A percentile compares a stretch with the other conserved stretches of the same genome.
Conservation (phyloP, 2,329 filamentous ascomycete species). For the Hortaea werneckii region DNA sequence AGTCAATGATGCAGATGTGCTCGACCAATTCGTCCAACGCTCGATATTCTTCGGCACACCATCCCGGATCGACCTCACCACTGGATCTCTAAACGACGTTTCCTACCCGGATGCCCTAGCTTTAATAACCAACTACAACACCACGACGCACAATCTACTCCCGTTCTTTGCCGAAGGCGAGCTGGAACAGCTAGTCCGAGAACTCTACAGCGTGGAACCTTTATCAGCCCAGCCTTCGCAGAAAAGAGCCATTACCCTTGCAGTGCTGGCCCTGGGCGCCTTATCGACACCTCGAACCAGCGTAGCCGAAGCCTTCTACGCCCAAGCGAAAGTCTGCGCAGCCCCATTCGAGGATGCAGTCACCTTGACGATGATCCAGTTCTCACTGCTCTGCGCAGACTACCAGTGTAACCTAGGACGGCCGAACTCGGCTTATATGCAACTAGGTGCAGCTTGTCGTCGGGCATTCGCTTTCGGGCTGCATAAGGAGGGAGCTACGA, state of each 20-base stretch:
- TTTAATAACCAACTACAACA: conserved; percentile 1
- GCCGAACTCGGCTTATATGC: conserved; percentile 21
- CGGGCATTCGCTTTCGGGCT: conserved; percentile 23
- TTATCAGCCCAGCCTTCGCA: background rate
- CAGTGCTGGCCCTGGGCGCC: conserved; percentile 20
- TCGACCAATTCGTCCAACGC: conserved; percentile 24
- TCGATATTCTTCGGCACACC: conserved; percentile 25
- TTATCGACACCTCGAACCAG: conserved; percentile 16
- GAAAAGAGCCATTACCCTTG: conserved; percentile 13
- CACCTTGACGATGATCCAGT: conserved; percentile 24
- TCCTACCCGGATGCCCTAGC: background rate
- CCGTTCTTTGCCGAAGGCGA: conserved; percentile 2
- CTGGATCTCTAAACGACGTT: background rate
- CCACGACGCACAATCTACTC: background rate
- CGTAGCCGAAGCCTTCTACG: conserved; percentile 17
- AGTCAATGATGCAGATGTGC: background rate
- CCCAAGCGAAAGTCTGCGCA: conserved; percentile 18
- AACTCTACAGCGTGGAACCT: background rate
- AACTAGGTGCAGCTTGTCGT: conserved; percentile 19
- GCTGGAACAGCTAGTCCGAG: background rate
- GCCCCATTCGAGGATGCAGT: conserved; percentile 21
- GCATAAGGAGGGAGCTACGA: conserved; percentile 12
- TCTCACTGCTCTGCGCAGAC: conserved; percentile 18
- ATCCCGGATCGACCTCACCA: conserved; percentile 8
- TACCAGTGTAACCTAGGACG: conserved; percentile 23